Conservation (phyloP, 2,329 filamentous ascomycete genomes). For the Colletotrichum lentis region DNA sequence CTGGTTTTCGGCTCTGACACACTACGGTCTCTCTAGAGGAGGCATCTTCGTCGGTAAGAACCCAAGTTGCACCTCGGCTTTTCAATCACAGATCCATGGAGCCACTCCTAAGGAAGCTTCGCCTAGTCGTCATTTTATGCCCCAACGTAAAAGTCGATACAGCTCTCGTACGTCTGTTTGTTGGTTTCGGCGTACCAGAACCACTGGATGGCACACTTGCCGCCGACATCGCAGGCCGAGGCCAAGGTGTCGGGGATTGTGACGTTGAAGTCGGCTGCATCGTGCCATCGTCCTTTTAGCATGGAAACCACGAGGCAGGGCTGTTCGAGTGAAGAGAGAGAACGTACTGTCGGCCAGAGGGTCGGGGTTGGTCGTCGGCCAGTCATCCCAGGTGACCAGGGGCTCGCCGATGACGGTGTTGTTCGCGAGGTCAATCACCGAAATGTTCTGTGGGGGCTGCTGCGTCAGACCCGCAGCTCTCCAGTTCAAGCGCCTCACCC, state of each 20-base stretch:
- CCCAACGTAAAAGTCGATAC: constrained; percentile 61
- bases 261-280: constrained; percentile 56
- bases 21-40: constrained; percentile 1
- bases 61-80: too few relatives aligned
- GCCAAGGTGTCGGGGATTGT: constrained; percentile 60
- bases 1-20: constrained; percentile 28
- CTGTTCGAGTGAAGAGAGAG: too few relatives aligned
- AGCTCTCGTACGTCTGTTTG: constrained; percentile 69
- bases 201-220: constrained; percentile 64
- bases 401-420: constrained; percentile 59
- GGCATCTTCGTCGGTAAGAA: too few relatives aligned
- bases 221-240: constrained; percentile 57
- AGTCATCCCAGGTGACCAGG: constrained; percentile 54
- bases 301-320: too few relatives aligned
- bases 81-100: too few relatives aligned
- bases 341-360: constrained; percentile 35
- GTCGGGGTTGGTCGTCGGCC: constrained; percentile 37
- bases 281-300: constrained; percentile 45
- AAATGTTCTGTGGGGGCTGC: constrained; percentile 52
- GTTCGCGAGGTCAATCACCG: constrained; percentile 55
- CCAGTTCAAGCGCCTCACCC: background rate
- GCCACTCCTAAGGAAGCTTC: too few relatives aligned
- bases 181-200: constrained; percentile 66
- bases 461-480: constrained; percentile 33
- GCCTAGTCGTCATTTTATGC: background rate